phyloP scores from a whole-genome alignment of 768 basidiomycete species.

The Lepiota venenata region DNA sequence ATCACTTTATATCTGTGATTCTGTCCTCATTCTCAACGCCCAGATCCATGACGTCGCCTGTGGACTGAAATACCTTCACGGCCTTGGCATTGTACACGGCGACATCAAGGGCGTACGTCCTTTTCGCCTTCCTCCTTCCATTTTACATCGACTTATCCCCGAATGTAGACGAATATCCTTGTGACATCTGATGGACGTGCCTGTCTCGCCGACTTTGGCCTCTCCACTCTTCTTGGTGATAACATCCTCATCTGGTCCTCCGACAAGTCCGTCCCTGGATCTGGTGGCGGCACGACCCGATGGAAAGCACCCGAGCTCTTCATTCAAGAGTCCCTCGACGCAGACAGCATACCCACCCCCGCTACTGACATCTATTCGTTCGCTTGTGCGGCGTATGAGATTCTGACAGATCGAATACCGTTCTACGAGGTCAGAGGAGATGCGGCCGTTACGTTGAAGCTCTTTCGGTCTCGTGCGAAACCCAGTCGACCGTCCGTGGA shows the following conservation, averaged over 20 bases:
- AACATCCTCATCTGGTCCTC: constrained; percentile 15
- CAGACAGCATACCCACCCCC: neutral
- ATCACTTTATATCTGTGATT: neutral
- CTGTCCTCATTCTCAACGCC: neutral
- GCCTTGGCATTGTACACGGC: constrained; percentile 12
- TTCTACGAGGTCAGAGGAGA: constrained; percentile 19
- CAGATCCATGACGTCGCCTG: constrained; percentile 13
- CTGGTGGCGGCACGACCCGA: constrained; percentile 14
- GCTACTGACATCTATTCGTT: constrained; percentile 14
- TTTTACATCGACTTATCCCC: too few relatives aligned
- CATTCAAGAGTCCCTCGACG: constrained; percentile 8
- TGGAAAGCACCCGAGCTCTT: constrained; percentile 16
- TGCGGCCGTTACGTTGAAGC: constrained; percentile 14
- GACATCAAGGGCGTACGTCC: constrained; percentile 10
- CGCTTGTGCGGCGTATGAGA: constrained; percentile 14
- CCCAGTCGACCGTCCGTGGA: constrained; percentile 7
- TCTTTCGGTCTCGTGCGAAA: neutral
- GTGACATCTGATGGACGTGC: constrained; percentile 9
- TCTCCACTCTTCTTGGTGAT: constrained; percentile 13
- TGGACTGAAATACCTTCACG: constrained; percentile 13
- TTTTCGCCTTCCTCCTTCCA: too few relatives aligned
- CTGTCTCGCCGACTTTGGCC: constrained; percentile 15
- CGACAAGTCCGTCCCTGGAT: neutral
- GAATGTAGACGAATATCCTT: constrained; percentile 11
- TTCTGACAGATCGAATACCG: constrained; percentile 17